Conservation (phyloP, 805 yeast species). For the Ogataea siamensis region DNA sequence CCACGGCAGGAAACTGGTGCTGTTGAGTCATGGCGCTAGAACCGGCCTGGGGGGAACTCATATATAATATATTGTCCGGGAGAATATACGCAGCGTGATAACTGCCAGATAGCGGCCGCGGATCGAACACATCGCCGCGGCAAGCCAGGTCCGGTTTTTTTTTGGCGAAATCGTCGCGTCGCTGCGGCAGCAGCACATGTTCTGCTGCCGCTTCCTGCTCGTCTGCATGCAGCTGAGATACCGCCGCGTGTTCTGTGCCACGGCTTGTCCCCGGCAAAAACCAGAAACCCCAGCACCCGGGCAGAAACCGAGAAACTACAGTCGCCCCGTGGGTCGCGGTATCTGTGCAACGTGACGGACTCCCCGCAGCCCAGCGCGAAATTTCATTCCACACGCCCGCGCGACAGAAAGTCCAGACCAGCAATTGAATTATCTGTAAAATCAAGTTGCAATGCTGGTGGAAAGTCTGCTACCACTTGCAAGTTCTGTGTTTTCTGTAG, state of each 20-base stretch:
- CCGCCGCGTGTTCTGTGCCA: neutral
- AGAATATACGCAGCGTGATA: neutral
- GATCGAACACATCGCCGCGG: constrained; percentile 1
- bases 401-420: neutral
- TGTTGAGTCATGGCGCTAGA: constrained; percentile 8
- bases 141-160: no score
- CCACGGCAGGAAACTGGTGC: constrained; percentile 12
- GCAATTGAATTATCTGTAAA: constrained; percentile 1
- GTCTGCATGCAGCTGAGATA: neutral
- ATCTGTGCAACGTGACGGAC: neutral
- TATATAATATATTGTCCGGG: neutral
- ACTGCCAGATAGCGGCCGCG: constrained; percentile 7
- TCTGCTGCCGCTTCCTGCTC: neutral
- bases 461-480: neutral
- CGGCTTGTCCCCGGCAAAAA: no score
- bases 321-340: no score
- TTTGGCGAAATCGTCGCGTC: constrained; percentile 3
- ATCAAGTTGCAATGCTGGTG: neutral
- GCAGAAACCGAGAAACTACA: no score
- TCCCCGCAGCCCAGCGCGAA: neutral
- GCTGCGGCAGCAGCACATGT: neutral
- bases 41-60: no score
- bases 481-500: constrained; percentile 7
- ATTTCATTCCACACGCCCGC: neutral
- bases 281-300: no score